A percentile compares a stretch with the other conserved stretches of the same genome.
phyloP scores from a whole-genome alignment of 1,284 basidiomycete genomes.

The Wallemia hederae region DNA sequence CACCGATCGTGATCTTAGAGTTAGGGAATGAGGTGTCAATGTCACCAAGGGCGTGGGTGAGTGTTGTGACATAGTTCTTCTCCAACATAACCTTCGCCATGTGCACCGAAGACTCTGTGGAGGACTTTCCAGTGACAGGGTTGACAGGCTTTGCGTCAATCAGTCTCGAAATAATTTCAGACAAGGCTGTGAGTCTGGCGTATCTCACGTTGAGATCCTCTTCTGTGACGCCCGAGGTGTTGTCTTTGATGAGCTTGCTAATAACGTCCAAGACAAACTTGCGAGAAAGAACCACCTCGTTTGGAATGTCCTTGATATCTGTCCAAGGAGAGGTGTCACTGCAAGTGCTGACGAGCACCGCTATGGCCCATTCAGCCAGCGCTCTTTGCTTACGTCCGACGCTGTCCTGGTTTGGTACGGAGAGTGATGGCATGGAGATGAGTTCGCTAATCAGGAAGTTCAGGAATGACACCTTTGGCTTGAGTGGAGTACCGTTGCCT shows the following conservation, averaged over 20 bases:
- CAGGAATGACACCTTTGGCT: conserved; percentile 24
- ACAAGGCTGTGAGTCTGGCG: conserved; percentile 58
- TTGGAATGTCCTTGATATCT: conserved; percentile 43
- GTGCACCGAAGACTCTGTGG: conserved; percentile 59
- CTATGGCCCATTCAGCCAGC: conserved; percentile 53
- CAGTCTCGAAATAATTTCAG: conserved; percentile 64
- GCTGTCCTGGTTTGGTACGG: conserved; percentile 21
- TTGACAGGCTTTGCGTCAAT: conserved; percentile 40
- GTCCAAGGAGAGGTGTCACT: conserved; percentile 36
- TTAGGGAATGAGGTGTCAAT: conserved; percentile 89
- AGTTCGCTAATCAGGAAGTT: conserved; percentile 49
- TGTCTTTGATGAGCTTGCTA: conserved; percentile 61
- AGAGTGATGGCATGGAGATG: conserved; percentile 40
- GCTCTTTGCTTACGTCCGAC: conserved; percentile 25
- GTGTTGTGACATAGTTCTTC: conserved; percentile 71
- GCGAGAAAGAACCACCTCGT: conserved; percentile 53
- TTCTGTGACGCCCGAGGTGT: conserved; percentile 19
- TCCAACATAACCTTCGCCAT: conserved; percentile 96
- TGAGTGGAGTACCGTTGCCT: conserved; percentile 25
- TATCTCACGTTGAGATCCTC: conserved; percentile 52
- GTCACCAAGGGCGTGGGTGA: conserved; percentile 70
- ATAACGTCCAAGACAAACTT: conserved; percentile 73
- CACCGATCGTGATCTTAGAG: conserved; percentile 51
- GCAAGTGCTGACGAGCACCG: conserved; percentile 67
- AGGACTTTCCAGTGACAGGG: conserved; percentile 16